Percentiles rank a stretch among this genome's conserved stretches.
Evolutionary conservation across 495 filamentous ascomycete genomes (phyloP).

Genomic region (Baudoinia panamericana): DNA sequence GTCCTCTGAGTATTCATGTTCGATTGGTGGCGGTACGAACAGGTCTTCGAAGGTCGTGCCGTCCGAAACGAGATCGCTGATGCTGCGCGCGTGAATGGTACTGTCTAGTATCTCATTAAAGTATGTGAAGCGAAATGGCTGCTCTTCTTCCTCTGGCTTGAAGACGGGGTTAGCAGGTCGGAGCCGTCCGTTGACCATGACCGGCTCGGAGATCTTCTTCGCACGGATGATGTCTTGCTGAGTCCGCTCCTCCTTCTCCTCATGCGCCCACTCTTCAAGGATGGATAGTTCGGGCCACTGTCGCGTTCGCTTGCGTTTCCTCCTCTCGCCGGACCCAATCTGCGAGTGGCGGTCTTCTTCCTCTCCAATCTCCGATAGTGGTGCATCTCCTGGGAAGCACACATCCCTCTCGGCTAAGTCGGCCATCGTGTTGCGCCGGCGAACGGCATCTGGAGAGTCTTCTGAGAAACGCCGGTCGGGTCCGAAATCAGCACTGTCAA

Average conservation of each 20-base stretch:
- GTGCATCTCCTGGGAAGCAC: constrained; percentile 68
- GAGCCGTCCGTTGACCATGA: constrained; percentile 76
- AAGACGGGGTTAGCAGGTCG: constrained; percentile 67
- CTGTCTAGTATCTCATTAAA: constrained; percentile 94
- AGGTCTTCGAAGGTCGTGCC: constrained; percentile 72
- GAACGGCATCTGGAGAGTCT: constrained; percentile 4
- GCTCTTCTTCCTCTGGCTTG: constrained; percentile 80
- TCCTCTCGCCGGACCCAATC: constrained; percentile 36
- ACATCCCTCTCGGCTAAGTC: constrained; percentile 70
- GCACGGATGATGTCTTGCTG: constrained; percentile 59
- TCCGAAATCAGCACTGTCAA: constrained; percentile 37
- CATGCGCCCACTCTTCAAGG: constrained; percentile 77
- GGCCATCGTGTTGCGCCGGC: constrained; percentile 39
- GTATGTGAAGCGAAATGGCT: constrained; percentile 90
- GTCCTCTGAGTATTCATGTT: constrained; percentile 35
- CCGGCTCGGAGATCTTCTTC: constrained; percentile 86
- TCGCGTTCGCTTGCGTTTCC: constrained; percentile 38
- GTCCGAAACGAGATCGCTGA: constrained; percentile 78
- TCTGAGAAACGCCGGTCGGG: constrained; percentile 31
- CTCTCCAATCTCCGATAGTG: constrained; percentile 62
- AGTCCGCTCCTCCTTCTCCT: constrained; percentile 81
- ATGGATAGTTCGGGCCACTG: constrained; percentile 60
- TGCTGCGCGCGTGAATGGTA: constrained; percentile 89
- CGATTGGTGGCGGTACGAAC: constrained; percentile 62
- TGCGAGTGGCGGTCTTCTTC: constrained; percentile 44